These are phyloP conservation scores for Microbotryomycetes sp. DNA, from an alignment of 1,284 basidiomycete species.

Conservation along the genomic window DNA sequence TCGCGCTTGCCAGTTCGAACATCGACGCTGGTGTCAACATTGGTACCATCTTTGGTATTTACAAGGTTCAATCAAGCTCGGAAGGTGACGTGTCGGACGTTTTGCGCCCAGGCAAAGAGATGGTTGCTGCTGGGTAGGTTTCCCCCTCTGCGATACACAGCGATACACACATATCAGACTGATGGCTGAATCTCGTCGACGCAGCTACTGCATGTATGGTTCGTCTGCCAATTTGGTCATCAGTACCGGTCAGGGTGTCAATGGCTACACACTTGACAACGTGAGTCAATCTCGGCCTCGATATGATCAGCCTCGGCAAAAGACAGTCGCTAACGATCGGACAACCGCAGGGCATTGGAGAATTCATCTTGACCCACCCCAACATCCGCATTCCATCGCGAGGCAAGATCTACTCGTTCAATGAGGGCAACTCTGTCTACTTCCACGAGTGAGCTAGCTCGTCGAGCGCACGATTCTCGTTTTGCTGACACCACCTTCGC, in stretches of 20 bases:
- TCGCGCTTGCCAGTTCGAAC: slow-evolving; percentile 62
- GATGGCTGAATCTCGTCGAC: not conserved
- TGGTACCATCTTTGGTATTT: slow-evolving; percentile 98
- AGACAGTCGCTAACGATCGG: not conserved
- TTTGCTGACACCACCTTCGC: not conserved
- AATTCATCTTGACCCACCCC: slow-evolving; percentile 98
- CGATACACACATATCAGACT: not conserved
- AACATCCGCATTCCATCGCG: slow-evolving; percentile 88
- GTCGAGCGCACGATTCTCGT: not conserved
- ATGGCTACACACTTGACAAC: slow-evolving; percentile 96
- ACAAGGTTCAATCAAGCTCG: slow-evolving; percentile 73
- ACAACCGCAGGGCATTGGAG: slow-evolving; percentile 62
- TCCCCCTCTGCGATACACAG: slow-evolving; percentile 4
- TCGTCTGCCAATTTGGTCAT: slow-evolving; percentile 97
- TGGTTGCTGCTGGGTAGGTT: slow-evolving; percentile 97
- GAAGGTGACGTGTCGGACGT: slow-evolving; percentile 77
- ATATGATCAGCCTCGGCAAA: too few relatives aligned
- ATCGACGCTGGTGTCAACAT: slow-evolving; percentile 99
- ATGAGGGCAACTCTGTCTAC: slow-evolving; percentile 95
- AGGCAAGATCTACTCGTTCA: slow-evolving; percentile 99
- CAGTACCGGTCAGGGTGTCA: slow-evolving; percentile 90
- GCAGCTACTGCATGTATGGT: slow-evolving; percentile 64
- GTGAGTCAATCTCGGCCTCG: too few relatives aligned
- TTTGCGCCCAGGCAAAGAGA: slow-evolving; percentile 85
- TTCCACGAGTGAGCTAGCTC: slow-evolving; percentile 58